phyloP scores from a whole-genome alignment of 2,329 filamentous ascomycete genomes.

The Clathrospora elynae region DNA sequence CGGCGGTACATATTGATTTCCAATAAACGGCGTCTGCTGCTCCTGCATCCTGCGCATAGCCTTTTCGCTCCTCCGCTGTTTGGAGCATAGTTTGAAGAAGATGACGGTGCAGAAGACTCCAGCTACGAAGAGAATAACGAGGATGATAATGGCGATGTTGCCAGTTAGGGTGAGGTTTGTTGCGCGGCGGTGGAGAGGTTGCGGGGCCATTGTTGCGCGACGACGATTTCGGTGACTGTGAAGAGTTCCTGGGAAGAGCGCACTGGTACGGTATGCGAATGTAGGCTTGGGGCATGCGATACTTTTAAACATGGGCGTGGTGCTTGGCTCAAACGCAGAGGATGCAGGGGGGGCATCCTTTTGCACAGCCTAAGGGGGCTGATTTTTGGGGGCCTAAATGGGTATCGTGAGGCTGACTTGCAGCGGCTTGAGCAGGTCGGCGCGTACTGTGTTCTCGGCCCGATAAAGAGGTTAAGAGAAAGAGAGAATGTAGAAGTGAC shows the following conservation, averaged over 20 bases:
- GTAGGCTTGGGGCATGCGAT: no score
- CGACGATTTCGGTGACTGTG: no score
- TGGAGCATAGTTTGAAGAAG: slow-evolving; percentile 14
- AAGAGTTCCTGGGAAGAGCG: no score
- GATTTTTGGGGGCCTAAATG: slow-evolving; percentile 14
- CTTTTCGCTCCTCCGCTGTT: slow-evolving; percentile 14
- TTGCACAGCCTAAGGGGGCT: no score
- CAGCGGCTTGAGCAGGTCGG: no score
- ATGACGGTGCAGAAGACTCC: slow-evolving; percentile 12
- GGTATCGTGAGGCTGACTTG: slow-evolving; percentile 1
- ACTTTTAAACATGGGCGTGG: no score
- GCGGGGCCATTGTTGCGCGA: slow-evolving; percentile 11
- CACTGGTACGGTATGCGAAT: no score
- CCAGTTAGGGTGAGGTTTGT: slow-evolving; percentile 1
- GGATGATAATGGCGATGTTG: slow-evolving; percentile 3
- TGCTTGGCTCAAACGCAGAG: no score
- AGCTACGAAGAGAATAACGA: slow-evolving; percentile 1
- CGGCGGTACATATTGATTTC: slow-evolving; percentile 2
- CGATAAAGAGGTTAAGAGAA: no score
- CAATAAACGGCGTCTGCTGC: slow-evolving; percentile 7
- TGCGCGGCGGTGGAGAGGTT: slow-evolving; percentile 14
- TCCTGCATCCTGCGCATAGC: slow-evolving; percentile 15
- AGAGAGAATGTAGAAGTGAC: neutral
- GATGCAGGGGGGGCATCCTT: no score
- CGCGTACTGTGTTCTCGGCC: no score